Conservation (phyloP, 768 basidiomycete genomes). For the Sporobolomyces pararoseus region DNA sequence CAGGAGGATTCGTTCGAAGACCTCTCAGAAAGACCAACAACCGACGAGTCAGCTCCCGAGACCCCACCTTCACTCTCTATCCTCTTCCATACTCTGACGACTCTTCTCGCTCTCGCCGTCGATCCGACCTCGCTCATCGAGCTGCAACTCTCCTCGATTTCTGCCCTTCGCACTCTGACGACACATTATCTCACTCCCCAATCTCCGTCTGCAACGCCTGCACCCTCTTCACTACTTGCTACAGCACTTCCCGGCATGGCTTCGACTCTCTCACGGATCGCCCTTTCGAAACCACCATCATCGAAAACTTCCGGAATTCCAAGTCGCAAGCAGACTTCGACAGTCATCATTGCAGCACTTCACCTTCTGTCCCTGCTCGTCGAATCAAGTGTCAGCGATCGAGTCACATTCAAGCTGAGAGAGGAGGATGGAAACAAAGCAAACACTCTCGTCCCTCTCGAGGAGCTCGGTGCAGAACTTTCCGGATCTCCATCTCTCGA, state of each 20-base stretch:
- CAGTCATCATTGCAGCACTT: conserved; percentile 53
- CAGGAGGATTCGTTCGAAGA: conserved; percentile 48
- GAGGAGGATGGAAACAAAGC: conserved; percentile 54
- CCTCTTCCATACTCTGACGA: conserved; percentile 75
- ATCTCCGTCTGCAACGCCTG: neutral
- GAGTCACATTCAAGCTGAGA: conserved; percentile 63
- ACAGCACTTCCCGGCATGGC: conserved; percentile 55
- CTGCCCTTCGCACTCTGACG: conserved; percentile 12
- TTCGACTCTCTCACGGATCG: conserved; percentile 34
- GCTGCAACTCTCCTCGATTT: conserved; percentile 45
- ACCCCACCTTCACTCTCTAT: conserved; percentile 56
- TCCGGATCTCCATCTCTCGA: neutral
- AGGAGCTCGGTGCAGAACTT: conserved; percentile 56
- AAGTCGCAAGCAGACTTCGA: conserved; percentile 14
- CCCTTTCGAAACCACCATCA: conserved; percentile 23
- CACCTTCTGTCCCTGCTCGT: conserved; percentile 59
- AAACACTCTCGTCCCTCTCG: conserved; percentile 54
- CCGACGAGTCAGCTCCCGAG: neutral
- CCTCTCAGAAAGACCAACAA: conserved; percentile 17
- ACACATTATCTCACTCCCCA: conserved; percentile 22
- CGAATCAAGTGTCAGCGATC: conserved; percentile 63
- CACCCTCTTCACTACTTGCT: conserved; percentile 28
- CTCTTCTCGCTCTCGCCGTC: conserved; percentile 60
- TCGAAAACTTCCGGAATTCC: neutral
- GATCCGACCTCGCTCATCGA: conserved; percentile 61